phyloP scores from a whole-genome alignment of 192 early-diverging fungal species.

The Backusella macrospora region DNA sequence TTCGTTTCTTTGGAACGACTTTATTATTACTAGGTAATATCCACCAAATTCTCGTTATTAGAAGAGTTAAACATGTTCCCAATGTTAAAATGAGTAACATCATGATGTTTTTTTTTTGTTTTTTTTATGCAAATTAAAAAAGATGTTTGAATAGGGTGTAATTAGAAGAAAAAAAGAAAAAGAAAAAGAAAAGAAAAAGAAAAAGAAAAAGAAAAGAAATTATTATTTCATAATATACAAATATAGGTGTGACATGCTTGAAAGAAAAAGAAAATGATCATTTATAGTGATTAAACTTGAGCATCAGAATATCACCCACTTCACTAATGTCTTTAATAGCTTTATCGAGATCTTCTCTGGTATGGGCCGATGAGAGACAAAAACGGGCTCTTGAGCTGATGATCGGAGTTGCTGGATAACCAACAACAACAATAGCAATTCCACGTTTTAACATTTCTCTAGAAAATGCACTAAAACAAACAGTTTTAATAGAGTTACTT shows the following conservation, averaged over 20 bases:
- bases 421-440: slow-evolving; percentile 95
- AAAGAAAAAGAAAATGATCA: background rate
- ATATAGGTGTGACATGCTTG: background rate
- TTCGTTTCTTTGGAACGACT: slow-evolving; percentile 9
- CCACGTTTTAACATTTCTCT: slow-evolving; percentile 84
- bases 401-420: slow-evolving; percentile 97
- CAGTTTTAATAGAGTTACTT: background rate
- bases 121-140: background rate
- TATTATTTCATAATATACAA: background rate
- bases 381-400: slow-evolving; percentile 92
- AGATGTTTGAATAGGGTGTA: background rate
- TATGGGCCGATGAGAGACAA: slow-evolving; percentile 94
- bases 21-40: background rate
- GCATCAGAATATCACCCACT: slow-evolving; percentile 71
- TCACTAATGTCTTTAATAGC: slow-evolving; percentile 72
- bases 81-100: background rate
- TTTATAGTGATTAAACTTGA: slow-evolving; percentile 50
- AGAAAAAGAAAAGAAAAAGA: background rate
- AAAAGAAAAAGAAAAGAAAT: slow-evolving; percentile 3
- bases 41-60: background rate
- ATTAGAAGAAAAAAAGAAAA: background rate
- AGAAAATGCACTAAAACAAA: slow-evolving; percentile 75
- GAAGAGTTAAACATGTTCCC: background rate
- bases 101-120: background rate
- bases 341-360: slow-evolving; percentile 79